Percentiles rank a stretch among this genome's conserved stretches.
Evolutionary conservation across 129 eudicot species (phyloP).

Genomic region (Sambucus nigra): DNA sequence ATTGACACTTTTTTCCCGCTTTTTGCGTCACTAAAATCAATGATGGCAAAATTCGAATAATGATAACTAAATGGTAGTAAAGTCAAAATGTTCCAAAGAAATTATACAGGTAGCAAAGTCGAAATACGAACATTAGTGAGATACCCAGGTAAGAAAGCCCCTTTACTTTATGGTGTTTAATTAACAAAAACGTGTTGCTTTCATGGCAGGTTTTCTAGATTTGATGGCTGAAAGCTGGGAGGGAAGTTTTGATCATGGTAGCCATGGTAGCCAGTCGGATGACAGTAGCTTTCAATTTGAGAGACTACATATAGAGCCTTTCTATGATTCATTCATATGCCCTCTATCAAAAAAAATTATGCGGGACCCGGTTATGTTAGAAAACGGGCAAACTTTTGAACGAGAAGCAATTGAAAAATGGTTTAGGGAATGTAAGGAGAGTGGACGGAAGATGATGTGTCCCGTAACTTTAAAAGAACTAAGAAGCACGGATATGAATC

Average conservation of each 20-base stretch:
- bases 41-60: no score
- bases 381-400: constrained; percentile 84
- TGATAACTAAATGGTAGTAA: no score
- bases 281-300: constrained; percentile 62
- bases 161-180: no score
- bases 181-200: no score
- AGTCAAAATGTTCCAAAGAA: no score
- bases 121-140: no score
- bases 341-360: constrained; percentile 84
- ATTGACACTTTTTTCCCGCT: no score
- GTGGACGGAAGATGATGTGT: constrained; percentile 56
- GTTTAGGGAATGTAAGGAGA: constrained; percentile 72
- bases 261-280: constrained; percentile 66
- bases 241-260: constrained; percentile 53
- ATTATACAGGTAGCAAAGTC: no score
- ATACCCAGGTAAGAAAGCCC: no score
- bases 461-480: constrained; percentile 66
- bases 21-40: no score
- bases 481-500: constrained; percentile 67
- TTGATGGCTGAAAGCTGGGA: constrained; percentile 78
- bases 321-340: constrained; percentile 79
- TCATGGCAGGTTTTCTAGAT: constrained; percentile 12
- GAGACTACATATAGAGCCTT: constrained; percentile 69
- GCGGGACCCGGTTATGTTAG: constrained; percentile 83
- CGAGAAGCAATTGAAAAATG: constrained; percentile 93